These are phyloP conservation scores for Emmonsiellopsis sp. DNA, from an alignment of 2,329 filamentous ascomycete genomes.

Conservation along the genomic window DNA sequence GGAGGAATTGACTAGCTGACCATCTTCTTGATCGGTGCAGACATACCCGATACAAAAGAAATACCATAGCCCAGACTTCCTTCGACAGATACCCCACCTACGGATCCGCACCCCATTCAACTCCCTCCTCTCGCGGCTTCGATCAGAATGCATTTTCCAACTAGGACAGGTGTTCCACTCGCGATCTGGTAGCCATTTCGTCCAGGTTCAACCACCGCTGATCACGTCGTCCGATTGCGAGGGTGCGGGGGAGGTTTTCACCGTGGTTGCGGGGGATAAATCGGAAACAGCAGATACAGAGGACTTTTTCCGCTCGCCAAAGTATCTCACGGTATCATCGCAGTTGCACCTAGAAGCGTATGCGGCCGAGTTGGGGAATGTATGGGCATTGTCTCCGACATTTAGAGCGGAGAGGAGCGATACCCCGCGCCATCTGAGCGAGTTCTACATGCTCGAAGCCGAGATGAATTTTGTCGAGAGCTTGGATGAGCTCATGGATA, in stretches of 20 bases:
- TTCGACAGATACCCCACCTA: conserved; percentile 81
- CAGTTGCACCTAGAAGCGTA: conserved; percentile 92
- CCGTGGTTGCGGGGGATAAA: conserved; percentile 44
- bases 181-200: conserved; percentile 48
- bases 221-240: conserved; percentile 97
- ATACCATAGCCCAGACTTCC: conserved; percentile 80
- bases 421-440: conserved; percentile 84
- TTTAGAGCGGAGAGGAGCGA: conserved; percentile 92
- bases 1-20: not conserved
- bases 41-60: conserved; percentile 94
- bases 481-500: conserved; percentile 61
- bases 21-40: conserved; percentile 36
- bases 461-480: conserved; percentile 71
- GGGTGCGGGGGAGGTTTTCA: conserved; percentile 89
- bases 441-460: conserved; percentile 98
- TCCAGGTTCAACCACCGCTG: conserved; percentile 77
- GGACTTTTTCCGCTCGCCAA: conserved; percentile 73
- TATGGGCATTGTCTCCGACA: conserved; percentile 89
- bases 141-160: conserved; percentile 67
- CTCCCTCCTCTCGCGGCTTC: conserved; percentile 67
- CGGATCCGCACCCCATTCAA: conserved; percentile 74
- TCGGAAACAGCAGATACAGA: conserved; percentile 28
- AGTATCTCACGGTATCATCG: conserved; percentile 90
- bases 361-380: conserved; percentile 75
- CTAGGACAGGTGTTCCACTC: conserved; percentile 65